Percentiles rank a stretch among this genome's conserved stretches.
Conservation (phyloP, 1,284 basidiomycete genomes). For the Naganishia sp. region DNA sequence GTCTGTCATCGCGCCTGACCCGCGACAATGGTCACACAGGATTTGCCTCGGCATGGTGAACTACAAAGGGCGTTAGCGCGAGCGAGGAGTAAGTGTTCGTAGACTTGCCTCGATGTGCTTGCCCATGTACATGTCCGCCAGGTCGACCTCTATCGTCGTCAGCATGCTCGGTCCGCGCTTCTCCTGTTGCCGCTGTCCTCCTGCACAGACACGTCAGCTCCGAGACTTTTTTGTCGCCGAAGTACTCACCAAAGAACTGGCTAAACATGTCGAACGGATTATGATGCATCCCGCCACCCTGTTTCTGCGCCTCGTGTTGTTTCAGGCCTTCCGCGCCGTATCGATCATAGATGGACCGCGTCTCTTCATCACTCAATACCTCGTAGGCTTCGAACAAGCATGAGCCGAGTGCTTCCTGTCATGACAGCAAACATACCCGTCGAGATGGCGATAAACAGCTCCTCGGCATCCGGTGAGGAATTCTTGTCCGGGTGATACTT, state of each 20-base stretch:
- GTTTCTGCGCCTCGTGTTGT: conserved; percentile 66
- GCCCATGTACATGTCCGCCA: conserved; percentile 84
- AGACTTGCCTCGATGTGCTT: conserved; percentile 72
- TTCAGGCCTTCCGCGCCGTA: conserved; percentile 90
- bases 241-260: conserved; percentile 74
- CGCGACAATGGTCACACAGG: conserved; percentile 89
- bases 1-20: conserved; percentile 83
- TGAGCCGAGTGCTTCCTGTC: not conserved
- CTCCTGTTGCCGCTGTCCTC: conserved; percentile 64
- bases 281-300: conserved; percentile 61
- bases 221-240: too few relatives aligned
- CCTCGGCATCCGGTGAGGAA: conserved; percentile 75
- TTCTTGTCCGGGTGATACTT: conserved; percentile 95
- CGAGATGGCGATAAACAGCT: conserved; percentile 83
- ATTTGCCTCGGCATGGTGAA: conserved; percentile 85
- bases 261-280: conserved; percentile 94
- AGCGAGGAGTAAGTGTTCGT: not conserved
- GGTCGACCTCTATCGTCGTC: conserved; percentile 81
- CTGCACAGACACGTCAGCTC: conserved; percentile 37
- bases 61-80: conserved; percentile 53
- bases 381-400: conserved; percentile 74
- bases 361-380: conserved; percentile 76
- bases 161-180: conserved; percentile 79
- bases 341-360: conserved; percentile 85
- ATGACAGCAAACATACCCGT: conserved; percentile 62